Conservation (phyloP, 2,329 filamentous ascomycete species). For the Fusarium tuaranense region DNA sequence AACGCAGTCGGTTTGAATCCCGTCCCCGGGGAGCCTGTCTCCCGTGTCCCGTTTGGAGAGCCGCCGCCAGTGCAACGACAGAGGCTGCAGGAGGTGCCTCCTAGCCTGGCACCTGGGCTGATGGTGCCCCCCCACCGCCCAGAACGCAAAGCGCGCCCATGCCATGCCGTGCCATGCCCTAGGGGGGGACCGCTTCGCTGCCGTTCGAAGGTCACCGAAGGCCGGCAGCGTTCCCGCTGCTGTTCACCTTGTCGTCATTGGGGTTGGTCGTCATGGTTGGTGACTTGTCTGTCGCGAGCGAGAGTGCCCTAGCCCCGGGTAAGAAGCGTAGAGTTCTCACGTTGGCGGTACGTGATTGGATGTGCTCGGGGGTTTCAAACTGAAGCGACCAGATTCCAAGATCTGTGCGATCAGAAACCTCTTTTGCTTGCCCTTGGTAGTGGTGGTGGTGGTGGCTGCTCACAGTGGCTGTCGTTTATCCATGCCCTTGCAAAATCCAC, state of each 20-base stretch:
- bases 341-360: neutral
- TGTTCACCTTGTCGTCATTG: constrained; percentile 23
- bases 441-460: neutral
- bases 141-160: constrained; percentile 23
- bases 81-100: constrained; percentile 36
- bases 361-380: neutral
- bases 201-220: constrained; percentile 29
- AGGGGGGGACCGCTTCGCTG: constrained; percentile 5
- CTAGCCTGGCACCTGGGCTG: constrained; percentile 25
- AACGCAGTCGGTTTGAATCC: constrained; percentile 32
- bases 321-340: neutral
- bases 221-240: constrained; percentile 14
- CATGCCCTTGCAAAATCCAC: constrained; percentile 12
- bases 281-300: neutral
- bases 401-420: constrained; percentile 6
- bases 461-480: constrained; percentile 11
- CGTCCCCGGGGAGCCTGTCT: constrained; percentile 27
- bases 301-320: neutral
- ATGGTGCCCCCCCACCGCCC: constrained; percentile 30
- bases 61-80: constrained; percentile 16
- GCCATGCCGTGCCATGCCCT: constrained; percentile 31
- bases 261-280: neutral
- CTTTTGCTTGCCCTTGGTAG: neutral
- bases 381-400: neutral
- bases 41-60: constrained; percentile 16